phyloP scores from a whole-genome alignment of 148 eudicot genomes.

The Rhododendron griersonianum region DNA sequence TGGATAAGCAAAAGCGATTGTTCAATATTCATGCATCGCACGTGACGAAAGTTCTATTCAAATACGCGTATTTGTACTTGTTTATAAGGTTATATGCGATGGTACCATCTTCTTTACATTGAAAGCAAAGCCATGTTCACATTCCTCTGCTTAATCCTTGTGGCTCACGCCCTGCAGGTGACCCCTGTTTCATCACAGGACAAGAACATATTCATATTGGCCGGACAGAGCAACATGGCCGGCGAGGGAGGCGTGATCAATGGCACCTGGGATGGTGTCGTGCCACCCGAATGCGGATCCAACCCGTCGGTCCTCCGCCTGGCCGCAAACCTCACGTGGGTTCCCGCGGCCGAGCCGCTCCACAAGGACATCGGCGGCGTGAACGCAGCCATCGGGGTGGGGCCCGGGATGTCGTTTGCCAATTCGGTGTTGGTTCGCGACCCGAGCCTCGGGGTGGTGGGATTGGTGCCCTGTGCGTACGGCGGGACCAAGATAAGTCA shows the following conservation, averaged over 20 bases:
- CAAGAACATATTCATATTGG: constrained; percentile 25
- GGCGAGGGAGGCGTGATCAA: constrained; percentile 34
- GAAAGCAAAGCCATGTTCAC: not conserved
- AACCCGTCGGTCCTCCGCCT: constrained; percentile 19
- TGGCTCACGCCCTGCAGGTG: not conserved
- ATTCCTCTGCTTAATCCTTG: not conserved
- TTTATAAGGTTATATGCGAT: too few relatives aligned
- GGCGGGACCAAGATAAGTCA: constrained; percentile 40
- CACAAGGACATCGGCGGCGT: constrained; percentile 34
- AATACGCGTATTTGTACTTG: not conserved
- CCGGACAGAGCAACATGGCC: constrained; percentile 51
- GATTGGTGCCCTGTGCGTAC: constrained; percentile 32
- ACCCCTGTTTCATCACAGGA: not conserved
- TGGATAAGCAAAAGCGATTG: too few relatives aligned
- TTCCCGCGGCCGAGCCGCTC: constrained; percentile 32
- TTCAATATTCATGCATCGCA: too few relatives aligned
- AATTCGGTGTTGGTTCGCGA: constrained; percentile 9
- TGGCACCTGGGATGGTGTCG: constrained; percentile 24
- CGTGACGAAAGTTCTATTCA: too few relatives aligned
- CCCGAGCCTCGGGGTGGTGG: constrained; percentile 12
- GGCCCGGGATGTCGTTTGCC: constrained; percentile 44
- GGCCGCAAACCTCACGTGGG: constrained; percentile 15
- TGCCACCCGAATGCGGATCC: constrained; percentile 19
- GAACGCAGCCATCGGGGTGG: constrained; percentile 27
- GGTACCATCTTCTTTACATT: too few relatives aligned